A percentile compares a stretch with the other conserved stretches of the same genome.
These are phyloP conservation scores for Gyromitra esculenta DNA, from an alignment of 2,329 filamentous ascomycete species.

Conservation along the genomic window DNA sequence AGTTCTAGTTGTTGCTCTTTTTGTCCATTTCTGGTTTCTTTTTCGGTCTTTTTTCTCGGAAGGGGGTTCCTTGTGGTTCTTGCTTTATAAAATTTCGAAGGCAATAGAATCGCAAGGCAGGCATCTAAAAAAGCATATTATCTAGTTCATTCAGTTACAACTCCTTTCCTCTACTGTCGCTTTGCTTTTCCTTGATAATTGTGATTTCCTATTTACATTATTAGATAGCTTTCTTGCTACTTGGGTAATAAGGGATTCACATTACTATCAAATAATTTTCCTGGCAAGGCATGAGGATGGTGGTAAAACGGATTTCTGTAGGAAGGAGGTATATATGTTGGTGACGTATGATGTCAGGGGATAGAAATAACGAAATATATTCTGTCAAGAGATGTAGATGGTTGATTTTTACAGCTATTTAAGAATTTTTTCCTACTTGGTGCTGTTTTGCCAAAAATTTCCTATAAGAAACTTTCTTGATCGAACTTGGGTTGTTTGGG, in stretches of 20 bases:
- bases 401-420: not conserved
- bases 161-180: conserved; percentile 9
- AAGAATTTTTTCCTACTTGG: not conserved
- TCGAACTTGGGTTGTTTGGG: not conserved
- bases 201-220: conserved; percentile 30
- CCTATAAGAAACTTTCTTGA: no score
- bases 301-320: not conserved
- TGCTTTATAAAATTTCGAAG: conserved; percentile 18
- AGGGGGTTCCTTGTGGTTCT: conserved; percentile 39
- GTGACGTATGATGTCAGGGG: not conserved
- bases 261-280: not conserved
- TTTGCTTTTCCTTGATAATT: conserved; percentile 27
- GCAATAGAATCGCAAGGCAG: conserved; percentile 37
- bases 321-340: not conserved
- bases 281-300: not conserved
- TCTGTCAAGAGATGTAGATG: not conserved
- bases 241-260: not conserved
- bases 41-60: conserved; percentile 30
- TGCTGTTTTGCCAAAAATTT: not conserved
- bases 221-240: not conserved
- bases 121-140: conserved; percentile 36
- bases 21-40: conserved; percentile 43
- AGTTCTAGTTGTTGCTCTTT: conserved; percentile 48
- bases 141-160: conserved; percentile 18
- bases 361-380: not conserved